Percentiles rank a stretch among this genome's conserved stretches.
These are phyloP conservation scores for Litsea cubeba DNA, from an alignment of 164 flowering plant species.

Conservation along the genomic window DNA sequence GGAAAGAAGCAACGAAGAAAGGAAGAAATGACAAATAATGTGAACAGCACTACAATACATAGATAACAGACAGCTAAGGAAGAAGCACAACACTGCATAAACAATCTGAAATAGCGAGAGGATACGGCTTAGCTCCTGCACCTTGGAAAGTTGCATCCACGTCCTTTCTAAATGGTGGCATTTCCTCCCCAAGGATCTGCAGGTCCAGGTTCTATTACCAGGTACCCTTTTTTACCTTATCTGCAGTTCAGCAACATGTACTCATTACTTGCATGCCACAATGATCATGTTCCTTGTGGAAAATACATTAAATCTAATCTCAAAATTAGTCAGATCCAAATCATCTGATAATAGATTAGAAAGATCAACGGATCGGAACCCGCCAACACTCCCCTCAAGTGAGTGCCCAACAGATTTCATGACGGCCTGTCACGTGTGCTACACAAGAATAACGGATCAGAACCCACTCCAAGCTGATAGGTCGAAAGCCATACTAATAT, in stretches of 20 bases:
- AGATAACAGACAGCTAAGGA: neutral
- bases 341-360: neutral
- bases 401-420: too few species aligned
- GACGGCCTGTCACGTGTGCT: too few species aligned
- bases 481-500: too few species aligned
- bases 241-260: slow-evolving; percentile 6
- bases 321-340: neutral
- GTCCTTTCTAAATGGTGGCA: slow-evolving; percentile 31
- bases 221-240: neutral
- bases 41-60: neutral
- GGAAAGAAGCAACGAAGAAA: neutral
- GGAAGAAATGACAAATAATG: too few species aligned
- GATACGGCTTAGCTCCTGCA: slow-evolving; percentile 56
- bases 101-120: slow-evolving; percentile 13
- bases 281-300: neutral
- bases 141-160: slow-evolving; percentile 46
- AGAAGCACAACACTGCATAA: neutral
- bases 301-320: neutral
- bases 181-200: slow-evolving; percentile 10
- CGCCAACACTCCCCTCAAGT: too few species aligned
- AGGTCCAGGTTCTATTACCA: slow-evolving; percentile 1
- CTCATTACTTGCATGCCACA: neutral
- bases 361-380: too few species aligned
- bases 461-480: too few species aligned
- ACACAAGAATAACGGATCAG: too few species aligned